Percentiles rank a stretch among this genome's conserved stretches.
Conservation (phyloP, 495 filamentous ascomycete species). For the Hypoxylon perforatum region DNA sequence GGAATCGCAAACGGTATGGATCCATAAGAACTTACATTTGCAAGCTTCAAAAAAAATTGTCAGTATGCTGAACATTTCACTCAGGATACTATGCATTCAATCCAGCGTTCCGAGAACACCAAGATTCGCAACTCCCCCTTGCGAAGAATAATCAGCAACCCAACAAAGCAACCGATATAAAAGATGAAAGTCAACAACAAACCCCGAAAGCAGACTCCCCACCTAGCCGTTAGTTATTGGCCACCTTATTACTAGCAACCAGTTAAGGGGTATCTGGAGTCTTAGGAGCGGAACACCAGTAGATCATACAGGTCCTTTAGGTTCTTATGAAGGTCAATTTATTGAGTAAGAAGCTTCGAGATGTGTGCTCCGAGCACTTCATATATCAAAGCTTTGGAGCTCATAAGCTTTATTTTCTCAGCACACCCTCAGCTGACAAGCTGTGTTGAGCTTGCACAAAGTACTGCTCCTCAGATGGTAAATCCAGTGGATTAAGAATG, state of each 20-base stretch:
- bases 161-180: constrained; percentile 3
- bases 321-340: too few relatives aligned
- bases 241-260: background rate
- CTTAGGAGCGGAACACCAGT: too few relatives aligned
- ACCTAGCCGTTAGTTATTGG: constrained; percentile 12
- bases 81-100: constrained; percentile 58
- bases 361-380: too few relatives aligned
- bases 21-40: constrained; percentile 3
- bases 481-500: too few relatives aligned
- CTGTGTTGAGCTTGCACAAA: too few relatives aligned
- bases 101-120: constrained; percentile 52
- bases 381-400: too few relatives aligned
- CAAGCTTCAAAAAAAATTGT: background rate
- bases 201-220: background rate
- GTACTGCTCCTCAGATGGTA: too few relatives aligned
- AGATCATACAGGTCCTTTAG: too few relatives aligned
- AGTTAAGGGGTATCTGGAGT: background rate
- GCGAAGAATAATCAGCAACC: constrained; percentile 20
- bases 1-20: constrained; percentile 49
- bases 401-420: too few relatives aligned
- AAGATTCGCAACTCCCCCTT: constrained; percentile 32
- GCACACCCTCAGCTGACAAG: too few relatives aligned
- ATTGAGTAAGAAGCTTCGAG: too few relatives aligned
- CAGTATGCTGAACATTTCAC: constrained; percentile 17
- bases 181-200: constrained; percentile 14